Evolutionary conservation across 1,139 yeast species (phyloP).

Genomic region (Hemisphaericaspora subhashii): DNA sequence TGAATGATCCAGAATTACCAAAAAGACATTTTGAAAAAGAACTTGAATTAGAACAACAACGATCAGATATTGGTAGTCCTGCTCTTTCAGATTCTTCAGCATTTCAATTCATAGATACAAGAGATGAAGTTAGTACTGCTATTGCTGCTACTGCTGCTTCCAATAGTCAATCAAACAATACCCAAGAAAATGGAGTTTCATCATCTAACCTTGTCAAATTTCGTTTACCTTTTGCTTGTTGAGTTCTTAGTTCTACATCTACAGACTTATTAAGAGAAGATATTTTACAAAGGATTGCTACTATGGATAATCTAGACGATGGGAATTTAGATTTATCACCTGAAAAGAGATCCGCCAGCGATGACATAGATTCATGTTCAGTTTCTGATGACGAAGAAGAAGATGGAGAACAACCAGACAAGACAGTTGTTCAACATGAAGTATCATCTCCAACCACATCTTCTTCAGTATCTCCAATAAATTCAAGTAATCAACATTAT

Average conservation of each 20-base stretch:
- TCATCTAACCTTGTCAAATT: too few relatives aligned
- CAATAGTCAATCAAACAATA: neutral
- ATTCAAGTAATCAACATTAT: constrained; percentile 1
- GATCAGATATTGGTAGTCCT: neutral
- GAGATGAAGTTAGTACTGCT: too few relatives aligned
- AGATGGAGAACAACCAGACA: neutral
- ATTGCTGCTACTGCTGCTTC: neutral
- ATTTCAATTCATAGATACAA: neutral
- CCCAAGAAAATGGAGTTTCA: too few relatives aligned
- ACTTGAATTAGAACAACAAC: neutral
- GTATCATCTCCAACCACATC: constrained; percentile 3
- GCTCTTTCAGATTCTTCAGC: neutral
- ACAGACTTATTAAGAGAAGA: too few relatives aligned
- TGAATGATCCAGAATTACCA: constrained; percentile 1
- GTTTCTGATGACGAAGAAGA: constrained; percentile 6
- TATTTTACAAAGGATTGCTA: constrained; percentile 32
- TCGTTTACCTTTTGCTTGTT: too few relatives aligned
- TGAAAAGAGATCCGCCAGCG: constrained; percentile 5
- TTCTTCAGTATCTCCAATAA: constrained; percentile 1
- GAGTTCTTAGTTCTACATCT: too few relatives aligned
- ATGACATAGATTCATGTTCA: constrained; percentile 10
- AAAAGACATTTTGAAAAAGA: neutral
- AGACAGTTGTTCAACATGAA: neutral
- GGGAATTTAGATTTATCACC: constrained; percentile 20
- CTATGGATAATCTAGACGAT: constrained; percentile 26